phyloP scores from a whole-genome alignment of 129 eudicot species.

The Flaveria trinervia region DNA sequence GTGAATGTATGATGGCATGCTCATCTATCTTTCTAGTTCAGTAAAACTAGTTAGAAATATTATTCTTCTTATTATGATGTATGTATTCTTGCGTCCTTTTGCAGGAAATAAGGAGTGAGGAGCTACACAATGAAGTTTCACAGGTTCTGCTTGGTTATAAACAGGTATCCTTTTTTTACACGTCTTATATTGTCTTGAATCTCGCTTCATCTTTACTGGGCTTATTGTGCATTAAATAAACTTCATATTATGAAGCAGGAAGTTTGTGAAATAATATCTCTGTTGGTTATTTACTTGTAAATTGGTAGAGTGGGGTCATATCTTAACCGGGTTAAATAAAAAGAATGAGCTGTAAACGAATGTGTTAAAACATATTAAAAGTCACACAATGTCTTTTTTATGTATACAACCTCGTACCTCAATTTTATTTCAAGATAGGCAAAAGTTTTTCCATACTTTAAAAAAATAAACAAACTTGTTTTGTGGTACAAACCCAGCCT shows the following conservation, averaged over 20 bases:
- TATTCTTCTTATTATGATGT: not conserved
- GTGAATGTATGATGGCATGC: no score
- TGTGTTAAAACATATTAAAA: not conserved
- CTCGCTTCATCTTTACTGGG: not conserved
- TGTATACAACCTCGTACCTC: not conserved
- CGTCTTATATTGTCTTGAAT: not conserved
- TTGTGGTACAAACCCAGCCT: not conserved
- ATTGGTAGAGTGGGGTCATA: no score
- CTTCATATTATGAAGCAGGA: not conserved
- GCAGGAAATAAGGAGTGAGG: constrained; percentile 92
- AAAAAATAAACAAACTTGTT: not conserved
- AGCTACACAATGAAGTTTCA: constrained; percentile 75
- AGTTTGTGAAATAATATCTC: not conserved
- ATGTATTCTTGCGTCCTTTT: constrained; percentile 2
- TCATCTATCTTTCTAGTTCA: not conserved
- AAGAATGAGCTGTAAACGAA: not conserved
- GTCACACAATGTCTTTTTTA: not conserved
- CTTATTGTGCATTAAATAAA: not conserved
- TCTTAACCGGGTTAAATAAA: not conserved
- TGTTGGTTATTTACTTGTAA: no score
- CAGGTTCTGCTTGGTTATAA: constrained; percentile 93
- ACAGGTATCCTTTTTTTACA: constrained; percentile 53
- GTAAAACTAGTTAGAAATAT: not conserved
- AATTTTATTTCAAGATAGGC: no score
- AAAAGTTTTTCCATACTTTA: no score